A percentile compares a stretch with the other conserved stretches of the same genome.
These are phyloP conservation scores for Candida ficus DNA, from an alignment of 805 yeast species.

Conservation along the genomic window DNA sequence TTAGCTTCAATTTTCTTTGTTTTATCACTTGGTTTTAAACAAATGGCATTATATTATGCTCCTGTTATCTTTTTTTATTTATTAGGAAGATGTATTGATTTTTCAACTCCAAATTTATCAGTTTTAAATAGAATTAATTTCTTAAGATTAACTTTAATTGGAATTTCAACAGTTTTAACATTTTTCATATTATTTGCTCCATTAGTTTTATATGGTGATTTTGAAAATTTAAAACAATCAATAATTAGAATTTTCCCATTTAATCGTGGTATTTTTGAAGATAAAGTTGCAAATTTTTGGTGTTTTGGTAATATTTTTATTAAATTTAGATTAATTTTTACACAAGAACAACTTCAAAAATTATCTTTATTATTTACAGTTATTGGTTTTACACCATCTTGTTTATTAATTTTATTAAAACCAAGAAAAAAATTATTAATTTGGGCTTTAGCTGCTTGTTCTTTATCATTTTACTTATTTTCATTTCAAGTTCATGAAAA, in stretches of 20 bases:
- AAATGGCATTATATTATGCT: conserved; percentile 91
- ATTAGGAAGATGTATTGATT: conserved; percentile 43
- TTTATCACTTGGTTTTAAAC: conserved; percentile 78
- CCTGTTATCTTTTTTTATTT: conserved; percentile 83
- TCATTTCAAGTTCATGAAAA: conserved; percentile 97
- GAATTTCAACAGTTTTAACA: conserved; percentile 55
- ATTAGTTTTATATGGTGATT: conserved; percentile 42
- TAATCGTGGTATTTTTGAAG: conserved; percentile 90
- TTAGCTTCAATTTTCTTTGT: conserved; percentile 76
- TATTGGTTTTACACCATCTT: conserved; percentile 50
- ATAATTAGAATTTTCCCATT: conserved; percentile 86
- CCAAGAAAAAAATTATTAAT: conserved; percentile 49
- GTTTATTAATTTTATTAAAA: conserved; percentile 41
- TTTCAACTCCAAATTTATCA: conserved; percentile 10
- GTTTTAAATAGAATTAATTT: conserved; percentile 41
- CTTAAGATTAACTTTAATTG: conserved; percentile 56
- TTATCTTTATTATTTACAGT: conserved; percentile 52
- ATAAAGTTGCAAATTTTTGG: conserved; percentile 97
- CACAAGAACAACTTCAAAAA: conserved; percentile 52
- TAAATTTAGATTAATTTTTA: conserved; percentile 58
- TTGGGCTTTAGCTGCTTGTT: conserved; percentile 76
- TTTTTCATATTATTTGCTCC: conserved; percentile 54
- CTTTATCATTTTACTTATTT: conserved; percentile 85
- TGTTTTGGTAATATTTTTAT: conserved; percentile 80
- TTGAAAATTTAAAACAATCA: conserved; percentile 38